Conservation (phyloP, 192 early-diverging fungal genomes). For the Rhizophagus sp. region DNA sequence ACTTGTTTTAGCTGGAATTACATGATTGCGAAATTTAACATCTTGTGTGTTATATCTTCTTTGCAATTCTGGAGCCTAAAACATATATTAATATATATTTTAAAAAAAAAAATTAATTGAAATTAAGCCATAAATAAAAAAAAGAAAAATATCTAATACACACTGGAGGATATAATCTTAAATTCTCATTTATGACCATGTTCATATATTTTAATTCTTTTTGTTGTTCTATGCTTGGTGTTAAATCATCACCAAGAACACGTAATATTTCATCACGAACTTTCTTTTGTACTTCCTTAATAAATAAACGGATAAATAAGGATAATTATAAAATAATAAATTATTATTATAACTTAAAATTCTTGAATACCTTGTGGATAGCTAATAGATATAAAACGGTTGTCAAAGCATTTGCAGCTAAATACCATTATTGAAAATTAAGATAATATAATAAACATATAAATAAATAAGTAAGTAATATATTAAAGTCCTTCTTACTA, state of each 20-base stretch:
- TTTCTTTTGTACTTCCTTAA: conserved; percentile 1
- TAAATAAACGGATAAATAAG: neutral
- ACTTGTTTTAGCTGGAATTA: neutral
- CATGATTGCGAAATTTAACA: neutral
- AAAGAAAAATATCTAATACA: neutral
- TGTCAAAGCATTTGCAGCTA: neutral
- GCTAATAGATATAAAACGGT: neutral
- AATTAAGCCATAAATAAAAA: too few species aligned
- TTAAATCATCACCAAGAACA: neutral
- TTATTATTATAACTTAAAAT: neutral
- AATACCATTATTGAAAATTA: neutral
- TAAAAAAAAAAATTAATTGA: too few species aligned
- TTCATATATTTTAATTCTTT: conserved; percentile 7
- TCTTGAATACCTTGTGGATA: neutral
- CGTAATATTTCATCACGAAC: neutral
- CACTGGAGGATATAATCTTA: conserved; percentile 2
- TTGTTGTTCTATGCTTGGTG: neutral
- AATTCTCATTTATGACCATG: neutral
- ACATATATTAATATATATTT: neutral
- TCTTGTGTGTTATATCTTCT: neutral
- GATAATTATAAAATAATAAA: neutral
- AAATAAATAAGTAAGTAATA: neutral
- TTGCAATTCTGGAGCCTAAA: neutral
- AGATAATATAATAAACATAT: neutral
- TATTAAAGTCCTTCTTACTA: neutral